Conservation (phyloP, 208 protist genomes). For the Phytomonas francai region DNA sequence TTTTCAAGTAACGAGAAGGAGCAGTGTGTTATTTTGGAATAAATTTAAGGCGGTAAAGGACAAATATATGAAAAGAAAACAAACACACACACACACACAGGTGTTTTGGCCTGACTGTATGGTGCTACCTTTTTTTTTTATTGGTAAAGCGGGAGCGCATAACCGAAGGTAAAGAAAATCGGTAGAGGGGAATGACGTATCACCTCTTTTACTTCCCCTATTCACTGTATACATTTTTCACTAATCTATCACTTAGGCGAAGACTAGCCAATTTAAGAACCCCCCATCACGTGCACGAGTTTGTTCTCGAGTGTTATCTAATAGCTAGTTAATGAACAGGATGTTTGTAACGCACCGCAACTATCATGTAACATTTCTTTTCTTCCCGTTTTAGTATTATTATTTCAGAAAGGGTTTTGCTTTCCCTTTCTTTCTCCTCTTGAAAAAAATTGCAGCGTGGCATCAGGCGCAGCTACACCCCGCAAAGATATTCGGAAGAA, state of each 20-base stretch:
- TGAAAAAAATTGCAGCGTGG: neutral
- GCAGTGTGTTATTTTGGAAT: neutral
- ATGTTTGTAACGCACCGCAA: neutral
- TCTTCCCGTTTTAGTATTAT: neutral
- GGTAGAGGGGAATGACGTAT: neutral
- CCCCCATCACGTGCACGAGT: neutral
- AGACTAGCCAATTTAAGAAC: neutral
- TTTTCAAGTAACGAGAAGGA: neutral
- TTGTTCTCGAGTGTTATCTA: neutral
- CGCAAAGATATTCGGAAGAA: neutral
- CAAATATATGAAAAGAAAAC: neutral
- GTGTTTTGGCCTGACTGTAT: neutral
- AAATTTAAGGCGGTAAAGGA: neutral
- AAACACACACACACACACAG: neutral
- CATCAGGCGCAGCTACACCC: neutral
- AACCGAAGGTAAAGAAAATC: neutral
- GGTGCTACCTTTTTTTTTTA: no score
- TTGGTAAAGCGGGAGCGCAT: neutral
- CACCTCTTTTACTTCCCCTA: neutral
- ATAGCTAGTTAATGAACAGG: neutral
- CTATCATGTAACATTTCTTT: neutral
- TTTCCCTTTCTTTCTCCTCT: neutral
- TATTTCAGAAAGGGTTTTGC: neutral
- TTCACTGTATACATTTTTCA: constrained; percentile 8
- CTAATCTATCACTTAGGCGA: neutral